A percentile compares a stretch with the other conserved stretches of the same genome.
Evolutionary conservation across 441 rosid genomes (phyloP).

Genomic region (Populus hybrid): DNA sequence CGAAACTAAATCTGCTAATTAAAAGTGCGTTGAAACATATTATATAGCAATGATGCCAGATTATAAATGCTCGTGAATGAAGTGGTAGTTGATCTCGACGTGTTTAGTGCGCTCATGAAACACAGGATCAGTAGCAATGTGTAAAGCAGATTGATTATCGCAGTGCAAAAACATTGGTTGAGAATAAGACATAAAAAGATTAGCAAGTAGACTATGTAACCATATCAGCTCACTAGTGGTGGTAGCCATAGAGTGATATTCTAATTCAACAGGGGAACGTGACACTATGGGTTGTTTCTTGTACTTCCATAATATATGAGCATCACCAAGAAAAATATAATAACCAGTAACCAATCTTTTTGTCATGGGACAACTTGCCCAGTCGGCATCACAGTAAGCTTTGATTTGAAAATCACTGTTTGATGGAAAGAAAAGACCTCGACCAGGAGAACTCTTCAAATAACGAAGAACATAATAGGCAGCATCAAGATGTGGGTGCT

Average conservation of each 20-base stretch:
- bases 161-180: background rate
- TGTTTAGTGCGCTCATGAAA: background rate
- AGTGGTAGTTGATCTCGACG: background rate
- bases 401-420: too few relatives aligned
- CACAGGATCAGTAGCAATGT: background rate
- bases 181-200: background rate
- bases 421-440: too few relatives aligned
- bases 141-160: background rate
- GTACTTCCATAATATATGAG: background rate
- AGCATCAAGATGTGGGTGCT: too few relatives aligned
- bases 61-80: background rate
- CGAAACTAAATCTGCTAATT: background rate
- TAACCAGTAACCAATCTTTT: too few relatives aligned
- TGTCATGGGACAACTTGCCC: too few relatives aligned
- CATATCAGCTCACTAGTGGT: background rate
- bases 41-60: background rate
- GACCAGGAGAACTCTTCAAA: too few relatives aligned
- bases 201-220: background rate
- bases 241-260: background rate
- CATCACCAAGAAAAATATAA: too few relatives aligned
- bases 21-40: background rate
- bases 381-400: too few relatives aligned
- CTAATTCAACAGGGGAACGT: background rate
- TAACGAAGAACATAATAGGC: too few relatives aligned
- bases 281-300: background rate